Evolutionary conservation across 148 eudicot genomes (phyloP).

Genomic region (Drosera capensis): DNA sequence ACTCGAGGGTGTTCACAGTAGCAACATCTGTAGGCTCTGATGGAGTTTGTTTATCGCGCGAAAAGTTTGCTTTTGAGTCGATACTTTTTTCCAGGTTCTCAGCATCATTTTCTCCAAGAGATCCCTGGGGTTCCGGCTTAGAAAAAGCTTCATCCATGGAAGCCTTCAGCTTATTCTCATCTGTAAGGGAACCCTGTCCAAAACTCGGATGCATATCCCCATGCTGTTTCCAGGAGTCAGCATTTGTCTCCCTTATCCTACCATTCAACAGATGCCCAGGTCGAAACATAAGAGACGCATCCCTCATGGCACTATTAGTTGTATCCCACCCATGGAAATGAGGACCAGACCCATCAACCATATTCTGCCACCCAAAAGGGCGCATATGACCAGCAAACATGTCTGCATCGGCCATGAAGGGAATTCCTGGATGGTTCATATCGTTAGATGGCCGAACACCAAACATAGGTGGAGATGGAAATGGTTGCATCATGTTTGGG

Average conservation of each 20-base stretch:
- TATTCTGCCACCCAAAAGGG: slow-evolving; percentile 68
- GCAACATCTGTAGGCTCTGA: slow-evolving; percentile 14
- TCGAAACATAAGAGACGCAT: slow-evolving; percentile 47
- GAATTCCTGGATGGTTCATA: slow-evolving; percentile 50
- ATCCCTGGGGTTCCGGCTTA: slow-evolving; percentile 26
- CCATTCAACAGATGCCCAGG: slow-evolving; percentile 19
- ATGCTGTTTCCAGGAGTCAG: slow-evolving; percentile 52
- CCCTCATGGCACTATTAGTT: slow-evolving; percentile 44
- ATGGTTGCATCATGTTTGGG: slow-evolving; percentile 60
- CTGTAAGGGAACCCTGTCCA: slow-evolving; percentile 25
- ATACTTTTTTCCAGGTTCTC: slow-evolving; percentile 17
- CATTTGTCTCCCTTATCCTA: slow-evolving; percentile 46
- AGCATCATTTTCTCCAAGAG: slow-evolving; percentile 19
- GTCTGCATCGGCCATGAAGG: slow-evolving; percentile 62
- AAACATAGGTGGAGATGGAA: slow-evolving; percentile 52
- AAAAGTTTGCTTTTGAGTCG: background rate
- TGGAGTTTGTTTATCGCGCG: slow-evolving; percentile 10
- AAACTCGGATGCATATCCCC: slow-evolving; percentile 18
- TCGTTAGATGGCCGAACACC: slow-evolving; percentile 66
- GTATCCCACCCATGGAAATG: slow-evolving; percentile 70
- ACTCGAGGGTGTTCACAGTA: slow-evolving; percentile 26
- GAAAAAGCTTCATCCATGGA: slow-evolving; percentile 33
- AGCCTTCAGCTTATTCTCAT: slow-evolving; percentile 6
- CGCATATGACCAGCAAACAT: slow-evolving; percentile 52
- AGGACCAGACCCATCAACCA: slow-evolving; percentile 38